Percentiles rank a stretch among this genome's conserved stretches.
phyloP scores from a whole-genome alignment of 1,284 basidiomycete genomes.

The Sphagnurus paluster region DNA sequence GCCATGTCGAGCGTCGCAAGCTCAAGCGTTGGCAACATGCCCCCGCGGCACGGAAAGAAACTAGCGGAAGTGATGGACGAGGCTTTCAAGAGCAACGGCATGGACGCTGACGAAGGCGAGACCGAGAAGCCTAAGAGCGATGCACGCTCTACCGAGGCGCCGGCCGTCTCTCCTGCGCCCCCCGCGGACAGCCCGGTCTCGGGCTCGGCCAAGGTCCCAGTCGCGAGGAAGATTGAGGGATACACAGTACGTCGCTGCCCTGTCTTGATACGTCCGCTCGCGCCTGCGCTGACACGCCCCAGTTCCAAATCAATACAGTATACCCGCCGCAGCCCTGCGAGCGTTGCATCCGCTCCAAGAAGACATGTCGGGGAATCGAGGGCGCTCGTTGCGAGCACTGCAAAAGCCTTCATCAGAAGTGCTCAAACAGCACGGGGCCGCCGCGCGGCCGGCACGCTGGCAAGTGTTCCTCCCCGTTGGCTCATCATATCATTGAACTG shows the following conservation, averaged over 20 bases:
- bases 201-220: slow-evolving; percentile 18
- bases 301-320: slow-evolving; percentile 28
- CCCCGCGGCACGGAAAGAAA: slow-evolving; percentile 24
- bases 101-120: slow-evolving; percentile 18
- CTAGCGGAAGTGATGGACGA: slow-evolving; percentile 32
- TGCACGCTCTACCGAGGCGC: slow-evolving; percentile 4
- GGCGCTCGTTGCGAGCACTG: slow-evolving; percentile 43
- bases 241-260: slow-evolving; percentile 21
- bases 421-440: slow-evolving; percentile 41
- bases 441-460: slow-evolving; percentile 37
- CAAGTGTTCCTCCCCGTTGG: slow-evolving; percentile 18
- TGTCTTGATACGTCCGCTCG: slow-evolving; percentile 3
- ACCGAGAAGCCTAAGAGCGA: slow-evolving; percentile 14
- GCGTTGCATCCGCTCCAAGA: slow-evolving; percentile 39
- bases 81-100: slow-evolving; percentile 29
- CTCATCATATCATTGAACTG: slow-evolving; percentile 8
- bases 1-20: slow-evolving; percentile 19
- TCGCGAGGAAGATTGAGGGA: slow-evolving; percentile 28
- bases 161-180: slow-evolving; percentile 5
- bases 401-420: slow-evolving; percentile 43
- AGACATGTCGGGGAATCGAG: slow-evolving; percentile 39
- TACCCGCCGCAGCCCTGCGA: slow-evolving; percentile 41
- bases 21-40: slow-evolving; percentile 20
- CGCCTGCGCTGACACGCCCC: slow-evolving; percentile 16
- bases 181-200: slow-evolving; percentile 12